Conservation (phyloP, 2,329 filamentous ascomycete species). For the Colletotrichum coccodes region DNA sequence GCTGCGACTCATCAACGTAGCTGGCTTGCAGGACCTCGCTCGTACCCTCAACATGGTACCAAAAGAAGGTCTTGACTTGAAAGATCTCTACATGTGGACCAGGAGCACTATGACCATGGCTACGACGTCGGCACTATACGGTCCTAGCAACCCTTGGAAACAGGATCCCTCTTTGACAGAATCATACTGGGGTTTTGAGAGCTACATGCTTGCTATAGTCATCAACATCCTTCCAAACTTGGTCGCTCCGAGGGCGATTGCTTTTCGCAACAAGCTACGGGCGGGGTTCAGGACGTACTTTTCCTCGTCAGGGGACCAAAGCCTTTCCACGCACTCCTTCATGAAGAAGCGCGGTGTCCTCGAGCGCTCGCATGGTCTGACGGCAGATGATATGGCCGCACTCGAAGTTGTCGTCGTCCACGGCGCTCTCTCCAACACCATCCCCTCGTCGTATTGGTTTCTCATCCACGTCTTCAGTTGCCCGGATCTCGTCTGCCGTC, state of each 20-base stretch:
- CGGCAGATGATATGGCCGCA: constrained; percentile 38
- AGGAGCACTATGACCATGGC: constrained; percentile 49
- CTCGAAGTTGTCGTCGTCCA: constrained; percentile 42
- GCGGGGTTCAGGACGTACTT: constrained; percentile 41
- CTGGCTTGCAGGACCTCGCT: constrained; percentile 42
- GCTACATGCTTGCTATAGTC: constrained; percentile 39
- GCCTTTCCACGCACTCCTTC: constrained; percentile 36
- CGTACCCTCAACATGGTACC: constrained; percentile 34
- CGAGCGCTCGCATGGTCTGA: constrained; percentile 42
- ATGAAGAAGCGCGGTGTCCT: constrained; percentile 40
- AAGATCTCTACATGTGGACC: constrained; percentile 51
- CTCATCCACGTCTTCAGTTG: constrained; percentile 41
- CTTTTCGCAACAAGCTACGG: constrained; percentile 37
- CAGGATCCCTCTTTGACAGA: constrained; percentile 40
- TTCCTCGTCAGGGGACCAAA: constrained; percentile 37
- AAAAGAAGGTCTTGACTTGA: constrained; percentile 38
- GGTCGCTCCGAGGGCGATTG: constrained; percentile 41
- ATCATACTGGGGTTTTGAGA: constrained; percentile 43
- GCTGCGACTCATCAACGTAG: constrained; percentile 40
- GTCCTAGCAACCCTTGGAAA: constrained; percentile 52
- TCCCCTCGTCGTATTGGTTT: constrained; percentile 48
- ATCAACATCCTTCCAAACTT: constrained; percentile 42
- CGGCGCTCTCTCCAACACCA: constrained; percentile 43
- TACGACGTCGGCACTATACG: constrained; percentile 51
- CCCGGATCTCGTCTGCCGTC: constrained; percentile 36